These are phyloP conservation scores for Sphagnum tenellum DNA, from an alignment of 225 moss, liverwort and hornwort genomes.

Conservation along the genomic window DNA sequence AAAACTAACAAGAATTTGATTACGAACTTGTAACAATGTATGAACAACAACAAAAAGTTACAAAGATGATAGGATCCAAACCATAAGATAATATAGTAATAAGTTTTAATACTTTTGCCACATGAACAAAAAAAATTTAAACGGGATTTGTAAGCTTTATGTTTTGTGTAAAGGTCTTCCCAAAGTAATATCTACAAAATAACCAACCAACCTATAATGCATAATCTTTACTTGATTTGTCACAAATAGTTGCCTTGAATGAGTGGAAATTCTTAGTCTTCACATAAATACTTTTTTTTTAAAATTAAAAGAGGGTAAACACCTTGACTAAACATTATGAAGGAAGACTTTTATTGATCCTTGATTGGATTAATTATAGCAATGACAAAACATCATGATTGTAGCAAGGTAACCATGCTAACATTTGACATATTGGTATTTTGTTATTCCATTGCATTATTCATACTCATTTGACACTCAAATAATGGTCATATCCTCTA, in stretches of 20 bases:
- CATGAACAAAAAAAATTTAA: slow-evolving; percentile 87
- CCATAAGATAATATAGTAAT: too few species aligned
- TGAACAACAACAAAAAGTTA: too few species aligned
- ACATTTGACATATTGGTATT: slow-evolving; percentile 96
- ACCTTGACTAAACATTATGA: not conserved
- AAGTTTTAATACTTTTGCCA: slow-evolving; percentile 56
- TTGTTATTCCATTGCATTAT: slow-evolving; percentile 99
- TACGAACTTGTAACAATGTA: too few species aligned
- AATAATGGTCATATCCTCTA: too few species aligned
- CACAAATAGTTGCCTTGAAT: too few species aligned
- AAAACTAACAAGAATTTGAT: too few species aligned
- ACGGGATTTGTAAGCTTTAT: slow-evolving; percentile 98
- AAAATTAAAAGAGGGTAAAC: too few species aligned
- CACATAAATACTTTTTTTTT: too few species aligned
- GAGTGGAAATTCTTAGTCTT: too few species aligned
- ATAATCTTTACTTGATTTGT: too few species aligned
- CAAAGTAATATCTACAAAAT: slow-evolving; percentile 71
- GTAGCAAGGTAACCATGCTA: slow-evolving; percentile 90
- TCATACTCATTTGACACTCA: slow-evolving; percentile 78
- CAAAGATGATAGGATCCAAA: too few species aligned
- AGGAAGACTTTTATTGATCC: slow-evolving; percentile 44
- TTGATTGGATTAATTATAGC: slow-evolving; percentile 94
- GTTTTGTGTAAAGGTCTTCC: slow-evolving; percentile 90
- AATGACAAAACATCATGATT: slow-evolving; percentile 94
- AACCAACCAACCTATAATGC: too few species aligned